Evolutionary conservation across 257 asterid genomes (phyloP), one percentile per base, ranked within the genome.

Genomic region (Solanum medicagineum): DNA sequence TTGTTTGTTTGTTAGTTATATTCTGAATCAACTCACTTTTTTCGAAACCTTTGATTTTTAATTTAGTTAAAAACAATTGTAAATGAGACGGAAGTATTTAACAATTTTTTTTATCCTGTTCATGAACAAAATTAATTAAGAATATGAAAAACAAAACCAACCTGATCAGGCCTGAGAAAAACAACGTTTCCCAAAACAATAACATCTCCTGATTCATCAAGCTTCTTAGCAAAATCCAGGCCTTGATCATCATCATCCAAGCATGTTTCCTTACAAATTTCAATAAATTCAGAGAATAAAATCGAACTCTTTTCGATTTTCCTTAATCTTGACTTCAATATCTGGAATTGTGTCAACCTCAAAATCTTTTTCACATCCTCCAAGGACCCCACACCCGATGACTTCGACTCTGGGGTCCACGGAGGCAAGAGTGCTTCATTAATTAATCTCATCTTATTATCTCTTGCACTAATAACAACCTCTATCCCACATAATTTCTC

Each of bases 111-210:
- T 8, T 10, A 47, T 47, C 10, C 12, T 47, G 51, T 47, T 8
- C 51, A 9, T 47, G 10, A 47, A 44, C 36, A 29, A 82, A 7
- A 63, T 54, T 10, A 59, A 11, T 60, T 8, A 83, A 6, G 17
- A 53, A 83, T 0, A 13, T 1, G 1, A 8, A 1, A 10, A 36
- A 45, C 14, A 5, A 51, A 62, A 83, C 26, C 20, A 51, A 86
- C 88, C 88, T 86, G 86, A 1, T 83, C 69, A 49, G 88, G 88
- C 51, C 45, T 69, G 44, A 86, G 88, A 66, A 86, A 86, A 62
- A 86, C 86, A 10, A 83, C n/a, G 55, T 54, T 75, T 19, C 88
- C 86, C 8, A 74, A 51, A 49, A 86, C 74, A 75, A 86, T 86
- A 29, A 86, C 88, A 19, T 77, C 77, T 29, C 86, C 88, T 12